A percentile compares a stretch with the other conserved stretches of the same genome.
phyloP scores from a whole-genome alignment of 2,329 filamentous ascomycete genomes.

The Phialophora macrospora region DNA sequence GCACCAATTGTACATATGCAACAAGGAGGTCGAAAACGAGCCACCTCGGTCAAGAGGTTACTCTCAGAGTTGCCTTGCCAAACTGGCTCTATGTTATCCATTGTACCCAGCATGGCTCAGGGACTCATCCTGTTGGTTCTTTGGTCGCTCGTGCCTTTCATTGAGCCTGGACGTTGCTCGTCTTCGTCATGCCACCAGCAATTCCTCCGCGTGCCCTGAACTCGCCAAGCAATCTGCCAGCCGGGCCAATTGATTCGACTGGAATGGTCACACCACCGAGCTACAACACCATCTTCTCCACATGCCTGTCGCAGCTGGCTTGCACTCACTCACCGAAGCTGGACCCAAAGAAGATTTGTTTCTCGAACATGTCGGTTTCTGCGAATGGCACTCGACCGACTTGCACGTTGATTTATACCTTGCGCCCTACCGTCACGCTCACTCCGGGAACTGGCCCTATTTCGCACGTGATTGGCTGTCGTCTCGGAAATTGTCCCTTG shows the following conservation, averaged over 20 bases:
- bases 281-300: not conserved
- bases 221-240: not conserved
- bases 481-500: constrained; percentile 14
- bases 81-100: not conserved
- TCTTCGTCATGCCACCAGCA: not conserved
- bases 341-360: not conserved
- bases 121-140: not conserved
- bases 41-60: not conserved
- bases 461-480: constrained; percentile 13
- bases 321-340: not conserved
- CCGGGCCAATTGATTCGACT: not conserved
- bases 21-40: constrained; percentile 11
- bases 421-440: not conserved
- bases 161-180: not conserved
- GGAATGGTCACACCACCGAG: not conserved
- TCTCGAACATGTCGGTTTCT: constrained; percentile 4
- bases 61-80: not conserved
- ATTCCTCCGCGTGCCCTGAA: not conserved
- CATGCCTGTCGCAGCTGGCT: not conserved
- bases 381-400: constrained; percentile 18
- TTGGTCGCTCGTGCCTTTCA: not conserved
- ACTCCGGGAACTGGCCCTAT: not conserved
- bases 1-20: constrained; percentile 32
- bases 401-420: constrained; percentile 25
- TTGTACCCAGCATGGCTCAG: not conserved